These are phyloP conservation scores for Beauveria sp. DNA, from an alignment of 2,329 filamentous ascomycete species.

Conservation along the genomic window DNA sequence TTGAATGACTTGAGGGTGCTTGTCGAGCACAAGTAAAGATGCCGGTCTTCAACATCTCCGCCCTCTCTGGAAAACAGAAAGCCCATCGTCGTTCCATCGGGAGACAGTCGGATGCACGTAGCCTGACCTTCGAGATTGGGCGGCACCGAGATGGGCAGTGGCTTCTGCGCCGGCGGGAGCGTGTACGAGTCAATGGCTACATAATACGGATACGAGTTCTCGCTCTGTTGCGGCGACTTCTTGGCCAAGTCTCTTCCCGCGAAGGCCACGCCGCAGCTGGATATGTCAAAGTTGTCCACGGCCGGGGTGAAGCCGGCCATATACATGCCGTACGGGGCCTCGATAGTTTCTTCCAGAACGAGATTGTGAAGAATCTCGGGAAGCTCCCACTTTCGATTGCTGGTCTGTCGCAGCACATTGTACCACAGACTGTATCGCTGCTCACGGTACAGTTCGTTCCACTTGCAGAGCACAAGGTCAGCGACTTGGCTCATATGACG, in stretches of 20 bases:
- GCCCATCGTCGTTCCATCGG: conserved; percentile 27
- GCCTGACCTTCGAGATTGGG: conserved; percentile 11
- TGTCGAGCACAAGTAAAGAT: conserved; percentile 25
- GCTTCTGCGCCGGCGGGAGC: conserved; percentile 14
- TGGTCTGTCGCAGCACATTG: conserved; percentile 21
- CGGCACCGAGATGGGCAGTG: conserved; percentile 18
- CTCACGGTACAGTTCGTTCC: conserved; percentile 23
- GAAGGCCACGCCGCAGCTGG: conserved; percentile 27
- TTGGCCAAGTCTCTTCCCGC: conserved; percentile 17
- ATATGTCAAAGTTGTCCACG: conserved; percentile 24
- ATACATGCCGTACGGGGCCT: conserved; percentile 23
- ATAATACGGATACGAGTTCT: conserved; percentile 23
- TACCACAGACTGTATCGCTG: conserved; percentile 32
- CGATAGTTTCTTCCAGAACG: conserved; percentile 23
- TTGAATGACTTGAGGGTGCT: conserved; percentile 13
- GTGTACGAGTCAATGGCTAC: conserved; percentile 26
- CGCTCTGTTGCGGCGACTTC: conserved; percentile 8
- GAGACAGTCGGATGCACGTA: conserved; percentile 27
- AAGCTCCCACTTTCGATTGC: conserved; percentile 23
- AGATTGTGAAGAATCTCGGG: conserved; percentile 25
- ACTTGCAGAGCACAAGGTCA: conserved; percentile 17
- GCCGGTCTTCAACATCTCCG: conserved; percentile 18
- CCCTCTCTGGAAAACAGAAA: conserved; percentile 24
- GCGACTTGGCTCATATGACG: neutral
- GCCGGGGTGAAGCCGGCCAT: conserved; percentile 15